Evolutionary conservation across 2,329 filamentous ascomycete genomes (phyloP).

Genomic region (Biscogniauxia sp.): DNA sequence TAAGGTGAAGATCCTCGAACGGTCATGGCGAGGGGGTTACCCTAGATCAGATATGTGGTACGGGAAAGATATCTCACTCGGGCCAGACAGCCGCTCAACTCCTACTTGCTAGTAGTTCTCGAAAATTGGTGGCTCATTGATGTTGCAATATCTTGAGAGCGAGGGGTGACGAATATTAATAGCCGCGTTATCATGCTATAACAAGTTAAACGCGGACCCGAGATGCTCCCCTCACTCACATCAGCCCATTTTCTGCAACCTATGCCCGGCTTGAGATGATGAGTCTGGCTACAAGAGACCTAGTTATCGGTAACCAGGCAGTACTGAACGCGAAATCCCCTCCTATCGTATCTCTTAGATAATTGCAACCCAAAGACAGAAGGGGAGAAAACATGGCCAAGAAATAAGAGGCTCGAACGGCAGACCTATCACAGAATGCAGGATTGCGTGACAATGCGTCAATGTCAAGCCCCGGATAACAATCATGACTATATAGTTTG

Average conservation of each 20-base stretch:
- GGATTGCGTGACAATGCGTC: conserved; percentile 15
- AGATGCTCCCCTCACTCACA: conserved; percentile 17
- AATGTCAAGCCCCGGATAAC: conserved; percentile 8
- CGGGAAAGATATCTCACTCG: background rate
- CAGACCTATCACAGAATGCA: conserved; percentile 11
- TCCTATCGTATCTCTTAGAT: background rate
- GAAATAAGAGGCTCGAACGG: background rate
- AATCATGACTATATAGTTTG: conserved; percentile 6
- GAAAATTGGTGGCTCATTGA: background rate
- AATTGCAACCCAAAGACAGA: background rate
- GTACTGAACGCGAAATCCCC: no score
- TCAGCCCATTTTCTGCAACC: conserved; percentile 21
- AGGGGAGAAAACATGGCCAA: background rate
- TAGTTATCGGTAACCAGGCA: no score
- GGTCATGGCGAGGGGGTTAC: background rate
- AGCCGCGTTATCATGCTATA: conserved; percentile 7
- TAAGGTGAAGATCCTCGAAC: background rate
- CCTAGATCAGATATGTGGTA: background rate
- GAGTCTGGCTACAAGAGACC: background rate
- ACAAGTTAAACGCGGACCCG: conserved; percentile 6
- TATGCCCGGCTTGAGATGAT: conserved; percentile 14
- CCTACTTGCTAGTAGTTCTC: background rate
- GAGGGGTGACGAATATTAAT: conserved; percentile 13
- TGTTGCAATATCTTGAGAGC: conserved; percentile 1
- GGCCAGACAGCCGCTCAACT: background rate